Percentiles rank a stretch among this genome's conserved stretches.
Evolutionary conservation across 2,329 filamentous ascomycete species (phyloP).

Genomic region (Nigrograna mackinnonii): DNA sequence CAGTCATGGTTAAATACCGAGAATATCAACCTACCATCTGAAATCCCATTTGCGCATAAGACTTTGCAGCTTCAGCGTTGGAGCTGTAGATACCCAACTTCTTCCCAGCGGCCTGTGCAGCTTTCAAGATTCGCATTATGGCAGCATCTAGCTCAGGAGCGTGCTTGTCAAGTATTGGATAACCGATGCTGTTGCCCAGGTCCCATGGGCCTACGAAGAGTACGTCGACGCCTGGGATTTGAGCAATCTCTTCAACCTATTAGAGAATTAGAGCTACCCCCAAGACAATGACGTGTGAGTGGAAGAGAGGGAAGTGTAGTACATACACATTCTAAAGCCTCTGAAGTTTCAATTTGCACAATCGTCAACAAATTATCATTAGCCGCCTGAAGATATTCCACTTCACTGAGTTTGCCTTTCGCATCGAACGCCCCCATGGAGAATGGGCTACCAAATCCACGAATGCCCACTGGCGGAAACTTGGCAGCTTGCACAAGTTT

Average conservation of each 20-base stretch:
- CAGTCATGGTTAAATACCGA: too few species aligned
- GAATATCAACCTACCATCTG: too few species aligned
- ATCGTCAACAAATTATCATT: neutral
- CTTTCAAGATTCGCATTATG: neutral
- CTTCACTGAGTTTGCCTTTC: neutral
- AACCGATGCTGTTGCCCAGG: neutral
- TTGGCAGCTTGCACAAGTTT: neutral
- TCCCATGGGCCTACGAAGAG: neutral
- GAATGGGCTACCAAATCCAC: neutral
- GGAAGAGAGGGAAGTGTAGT: too few species aligned
- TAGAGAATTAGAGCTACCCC: too few species aligned
- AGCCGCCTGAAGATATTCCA: neutral
- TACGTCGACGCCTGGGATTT: neutral
- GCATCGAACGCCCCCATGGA: neutral
- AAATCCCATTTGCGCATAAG: too few species aligned
- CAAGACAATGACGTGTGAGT: too few species aligned
- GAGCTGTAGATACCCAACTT: neutral
- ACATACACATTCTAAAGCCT: neutral
- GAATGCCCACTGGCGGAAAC: neutral
- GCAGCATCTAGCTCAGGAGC: neutral
- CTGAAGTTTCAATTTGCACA: neutral
- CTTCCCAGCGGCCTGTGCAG: neutral
- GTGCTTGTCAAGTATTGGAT: neutral
- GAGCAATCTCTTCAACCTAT: neutral
- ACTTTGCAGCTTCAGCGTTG: too few species aligned